Evolutionary conservation across 2,329 filamentous ascomycete genomes (phyloP).

Genomic region (Alternaria novae-zelandiae): DNA sequence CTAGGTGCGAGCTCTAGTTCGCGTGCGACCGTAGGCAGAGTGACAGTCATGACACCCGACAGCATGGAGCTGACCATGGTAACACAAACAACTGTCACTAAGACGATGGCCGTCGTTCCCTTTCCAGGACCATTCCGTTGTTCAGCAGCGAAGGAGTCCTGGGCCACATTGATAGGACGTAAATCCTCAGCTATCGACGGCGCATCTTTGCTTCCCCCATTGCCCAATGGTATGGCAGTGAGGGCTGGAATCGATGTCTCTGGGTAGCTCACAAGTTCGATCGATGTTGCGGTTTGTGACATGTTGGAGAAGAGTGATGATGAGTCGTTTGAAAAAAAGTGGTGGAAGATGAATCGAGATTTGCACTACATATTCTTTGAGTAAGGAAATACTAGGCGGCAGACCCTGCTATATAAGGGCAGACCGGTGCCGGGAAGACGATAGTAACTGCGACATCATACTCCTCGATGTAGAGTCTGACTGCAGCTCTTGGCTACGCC

Average conservation of each 20-base stretch:
- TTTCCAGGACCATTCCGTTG: conserved; percentile 24
- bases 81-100: conserved; percentile 14
- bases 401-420: background rate
- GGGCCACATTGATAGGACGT: conserved; percentile 16
- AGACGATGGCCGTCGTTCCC: conserved; percentile 27
- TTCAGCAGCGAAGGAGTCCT: conserved; percentile 20
- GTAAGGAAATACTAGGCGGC: background rate
- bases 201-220: conserved; percentile 1
- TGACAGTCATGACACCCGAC: conserved; percentile 51
- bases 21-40: conserved; percentile 51
- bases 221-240: conserved; percentile 6
- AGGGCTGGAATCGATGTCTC: conserved; percentile 10
- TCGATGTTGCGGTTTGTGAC: conserved; percentile 35
- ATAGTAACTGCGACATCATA: background rate
- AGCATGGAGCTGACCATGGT: conserved; percentile 36
- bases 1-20: conserved; percentile 32
- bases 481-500: background rate
- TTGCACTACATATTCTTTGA: background rate
- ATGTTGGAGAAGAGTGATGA: conserved; percentile 11
- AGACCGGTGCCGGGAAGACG: background rate
- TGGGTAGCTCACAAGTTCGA: conserved; percentile 29
- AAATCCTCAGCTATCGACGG: conserved; percentile 12
- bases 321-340: too few relatives aligned
- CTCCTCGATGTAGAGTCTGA: background rate
- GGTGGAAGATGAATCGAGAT: too few relatives aligned